Evolutionary conservation across 495 filamentous ascomycete genomes (phyloP).

Genomic region (Halenospora varia): DNA sequence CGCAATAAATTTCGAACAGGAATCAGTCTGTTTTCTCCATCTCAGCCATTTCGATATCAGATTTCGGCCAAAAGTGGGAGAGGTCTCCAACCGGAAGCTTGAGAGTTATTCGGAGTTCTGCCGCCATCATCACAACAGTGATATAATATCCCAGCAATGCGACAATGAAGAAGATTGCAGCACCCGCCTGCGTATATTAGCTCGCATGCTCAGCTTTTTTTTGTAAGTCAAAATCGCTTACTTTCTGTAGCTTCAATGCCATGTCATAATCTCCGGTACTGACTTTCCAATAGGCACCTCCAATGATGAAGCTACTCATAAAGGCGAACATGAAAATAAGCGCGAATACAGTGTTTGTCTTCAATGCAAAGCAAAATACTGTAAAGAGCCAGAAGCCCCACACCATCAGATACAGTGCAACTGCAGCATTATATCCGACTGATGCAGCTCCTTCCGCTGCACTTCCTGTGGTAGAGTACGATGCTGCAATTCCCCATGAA

Average conservation of each 20-base stretch:
- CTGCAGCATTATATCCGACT: slow-evolving; percentile 42
- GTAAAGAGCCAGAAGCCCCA: slow-evolving; percentile 56
- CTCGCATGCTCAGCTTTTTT: neutral
- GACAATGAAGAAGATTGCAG: slow-evolving; percentile 45
- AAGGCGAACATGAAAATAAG: slow-evolving; percentile 48
- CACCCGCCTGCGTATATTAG: slow-evolving; percentile 34
- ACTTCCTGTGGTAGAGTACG: slow-evolving; percentile 38
- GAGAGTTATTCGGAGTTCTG: slow-evolving; percentile 51
- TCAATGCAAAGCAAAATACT: slow-evolving; percentile 50
- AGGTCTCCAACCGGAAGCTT: slow-evolving; percentile 51
- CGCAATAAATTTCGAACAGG: too few species aligned
- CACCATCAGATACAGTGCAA: slow-evolving; percentile 48
- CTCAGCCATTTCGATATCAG: slow-evolving; percentile 39
- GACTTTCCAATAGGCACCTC: slow-evolving; percentile 48
- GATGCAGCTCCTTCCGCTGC: slow-evolving; percentile 41
- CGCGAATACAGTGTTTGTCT: slow-evolving; percentile 51
- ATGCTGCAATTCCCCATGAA: slow-evolving; percentile 41
- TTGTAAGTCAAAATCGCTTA: slow-evolving; percentile 13
- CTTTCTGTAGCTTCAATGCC: slow-evolving; percentile 43
- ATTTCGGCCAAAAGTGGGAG: slow-evolving; percentile 47
- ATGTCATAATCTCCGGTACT: slow-evolving; percentile 37
- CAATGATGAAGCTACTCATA: slow-evolving; percentile 41
- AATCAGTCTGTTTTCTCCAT: slow-evolving; percentile 30
- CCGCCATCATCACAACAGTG: slow-evolving; percentile 50
- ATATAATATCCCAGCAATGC: slow-evolving; percentile 51